Conservation (phyloP, 495 filamentous ascomycete genomes). For the Hypoxylon lenormandii region DNA sequence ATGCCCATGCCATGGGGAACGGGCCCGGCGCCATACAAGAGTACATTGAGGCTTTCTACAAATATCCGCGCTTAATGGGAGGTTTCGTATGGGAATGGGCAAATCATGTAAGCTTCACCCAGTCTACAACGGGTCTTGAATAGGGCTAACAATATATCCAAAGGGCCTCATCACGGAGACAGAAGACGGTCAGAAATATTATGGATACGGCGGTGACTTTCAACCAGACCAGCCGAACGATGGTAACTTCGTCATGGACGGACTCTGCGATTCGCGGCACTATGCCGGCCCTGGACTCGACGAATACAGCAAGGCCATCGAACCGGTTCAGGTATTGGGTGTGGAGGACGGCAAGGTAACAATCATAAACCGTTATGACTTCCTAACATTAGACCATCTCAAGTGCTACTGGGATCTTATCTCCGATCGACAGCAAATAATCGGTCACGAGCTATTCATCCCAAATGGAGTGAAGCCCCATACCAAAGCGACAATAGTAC, state of each 20-base stretch:
- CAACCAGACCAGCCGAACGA: constrained; percentile 74
- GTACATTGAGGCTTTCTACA: constrained; percentile 75
- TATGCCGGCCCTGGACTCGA: constrained; percentile 68
- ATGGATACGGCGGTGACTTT: constrained; percentile 79
- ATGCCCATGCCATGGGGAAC: constrained; percentile 79
- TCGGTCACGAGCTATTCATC: constrained; percentile 50
- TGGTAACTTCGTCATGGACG: constrained; percentile 76
- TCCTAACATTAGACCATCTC: constrained; percentile 64
- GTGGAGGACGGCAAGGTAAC: constrained; percentile 51
- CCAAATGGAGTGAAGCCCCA: constrained; percentile 55
- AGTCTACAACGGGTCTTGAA: not conserved
- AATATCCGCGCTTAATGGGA: constrained; percentile 72
- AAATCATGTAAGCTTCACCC: constrained; percentile 65
- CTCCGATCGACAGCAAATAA: constrained; percentile 49
- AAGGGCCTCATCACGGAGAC: constrained; percentile 68
- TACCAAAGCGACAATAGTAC: constrained; percentile 49
- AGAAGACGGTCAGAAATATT: constrained; percentile 67
- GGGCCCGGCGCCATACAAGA: constrained; percentile 75
- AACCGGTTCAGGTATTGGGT: constrained; percentile 66
- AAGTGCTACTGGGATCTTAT: constrained; percentile 61
- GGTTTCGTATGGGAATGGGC: constrained; percentile 84
- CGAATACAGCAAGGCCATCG: constrained; percentile 74
- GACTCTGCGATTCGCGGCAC: constrained; percentile 71
- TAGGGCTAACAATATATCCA: constrained; percentile 4
- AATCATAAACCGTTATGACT: constrained; percentile 68